Percentiles rank a stretch among this genome's conserved stretches.
phyloP scores from a whole-genome alignment of 2,329 filamentous ascomycete genomes.

The Colletotrichum horii region DNA sequence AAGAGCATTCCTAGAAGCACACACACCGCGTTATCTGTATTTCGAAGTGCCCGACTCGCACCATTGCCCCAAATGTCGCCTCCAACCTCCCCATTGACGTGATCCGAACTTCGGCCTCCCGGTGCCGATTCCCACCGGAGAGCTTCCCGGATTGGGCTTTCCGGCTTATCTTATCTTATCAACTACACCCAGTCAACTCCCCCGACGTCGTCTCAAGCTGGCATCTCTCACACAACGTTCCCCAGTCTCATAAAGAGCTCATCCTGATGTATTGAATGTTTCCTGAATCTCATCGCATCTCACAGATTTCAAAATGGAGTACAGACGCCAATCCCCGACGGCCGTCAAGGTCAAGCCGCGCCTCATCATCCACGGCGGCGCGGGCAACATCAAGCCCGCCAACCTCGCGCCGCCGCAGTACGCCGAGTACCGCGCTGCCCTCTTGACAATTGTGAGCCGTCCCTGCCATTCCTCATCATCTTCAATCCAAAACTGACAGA shows the following conservation, averaged over 20 bases:
- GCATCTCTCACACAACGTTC: background rate
- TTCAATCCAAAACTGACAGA: background rate
- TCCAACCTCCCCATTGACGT: conserved; percentile 5
- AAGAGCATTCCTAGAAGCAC: background rate
- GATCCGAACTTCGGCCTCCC: conserved; percentile 17
- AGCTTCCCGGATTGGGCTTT: conserved; percentile 11
- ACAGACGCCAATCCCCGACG: conserved; percentile 31
- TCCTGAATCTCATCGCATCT: background rate
- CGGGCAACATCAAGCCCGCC: conserved; percentile 69
- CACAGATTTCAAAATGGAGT: conserved; percentile 40
- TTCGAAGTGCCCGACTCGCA: background rate
- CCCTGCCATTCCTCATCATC: too few relatives aligned
- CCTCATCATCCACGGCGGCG: conserved; percentile 75
- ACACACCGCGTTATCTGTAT: background rate
- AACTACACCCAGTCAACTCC: background rate
- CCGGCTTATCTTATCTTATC: conserved; percentile 15
- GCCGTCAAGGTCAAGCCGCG: conserved; percentile 51
- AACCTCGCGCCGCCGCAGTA: conserved; percentile 65
- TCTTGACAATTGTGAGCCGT: conserved; percentile 64
- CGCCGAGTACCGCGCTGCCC: conserved; percentile 60
- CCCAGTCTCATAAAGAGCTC: background rate
- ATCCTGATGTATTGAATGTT: background rate
- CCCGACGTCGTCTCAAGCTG: background rate
- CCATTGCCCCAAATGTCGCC: background rate
- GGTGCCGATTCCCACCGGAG: conserved; percentile 1